phyloP scores from a whole-genome alignment of 139 green algal genomes.

The Desmodesmus armatus region DNA sequence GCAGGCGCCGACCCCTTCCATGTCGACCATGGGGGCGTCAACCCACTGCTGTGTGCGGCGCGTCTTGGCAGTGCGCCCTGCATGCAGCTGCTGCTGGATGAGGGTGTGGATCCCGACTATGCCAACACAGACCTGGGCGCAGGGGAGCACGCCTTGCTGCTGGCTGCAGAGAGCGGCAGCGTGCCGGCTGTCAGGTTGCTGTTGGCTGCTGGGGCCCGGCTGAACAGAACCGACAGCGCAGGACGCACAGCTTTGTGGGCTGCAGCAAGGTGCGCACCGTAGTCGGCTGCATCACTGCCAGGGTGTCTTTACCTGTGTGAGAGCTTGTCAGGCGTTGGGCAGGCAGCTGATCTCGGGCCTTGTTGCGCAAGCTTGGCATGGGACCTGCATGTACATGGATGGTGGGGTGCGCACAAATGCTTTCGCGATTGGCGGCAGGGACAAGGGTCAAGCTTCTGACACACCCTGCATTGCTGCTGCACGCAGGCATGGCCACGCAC shows the following conservation, averaged over 20 bases:
- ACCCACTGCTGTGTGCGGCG: conserved; percentile 21
- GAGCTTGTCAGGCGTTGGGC: neutral
- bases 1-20: conserved; percentile 33
- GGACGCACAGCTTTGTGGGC: conserved; percentile 33
- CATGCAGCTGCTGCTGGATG: conserved; percentile 9
- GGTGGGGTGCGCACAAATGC: neutral
- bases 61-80: conserved; percentile 4
- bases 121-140: conserved; percentile 22
- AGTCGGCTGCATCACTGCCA: neutral
- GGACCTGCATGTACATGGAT: neutral
- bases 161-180: conserved; percentile 6
- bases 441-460: too few relatives aligned
- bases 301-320: neutral
- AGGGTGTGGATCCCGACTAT: conserved; percentile 32
- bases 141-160: conserved; percentile 40
- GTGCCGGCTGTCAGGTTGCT: neutral
- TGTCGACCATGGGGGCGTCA: conserved; percentile 4
- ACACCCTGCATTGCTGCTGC: neutral
- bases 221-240: conserved; percentile 19
- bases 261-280: conserved; percentile 15
- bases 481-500: conserved; percentile 11
- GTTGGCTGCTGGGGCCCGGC: conserved; percentile 13
- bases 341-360: neutral
- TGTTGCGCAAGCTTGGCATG: neutral
- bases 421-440: too few relatives aligned